Percentiles rank a stretch among this genome's conserved stretches.
Evolutionary conservation across 2,329 filamentous ascomycete species (phyloP).

Genomic region (Coniochaeta sp.): DNA sequence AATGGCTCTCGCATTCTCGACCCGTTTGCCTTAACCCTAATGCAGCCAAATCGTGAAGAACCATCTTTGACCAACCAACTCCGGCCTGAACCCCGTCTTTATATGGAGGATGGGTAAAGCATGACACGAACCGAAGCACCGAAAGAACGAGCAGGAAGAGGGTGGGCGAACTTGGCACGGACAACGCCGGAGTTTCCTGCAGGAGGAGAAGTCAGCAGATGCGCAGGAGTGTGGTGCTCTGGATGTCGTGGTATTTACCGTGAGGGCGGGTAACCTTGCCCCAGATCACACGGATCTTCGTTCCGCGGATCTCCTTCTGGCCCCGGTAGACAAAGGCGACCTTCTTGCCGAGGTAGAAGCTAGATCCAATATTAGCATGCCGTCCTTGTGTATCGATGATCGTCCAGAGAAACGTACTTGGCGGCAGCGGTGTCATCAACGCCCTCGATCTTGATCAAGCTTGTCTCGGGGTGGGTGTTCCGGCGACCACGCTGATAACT

Average conservation of each 20-base stretch:
- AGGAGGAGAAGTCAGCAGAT: not conserved
- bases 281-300: constrained; percentile 99
- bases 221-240: not conserved
- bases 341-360: constrained; percentile 98
- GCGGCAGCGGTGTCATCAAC: constrained; percentile 86
- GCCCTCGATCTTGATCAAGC: constrained; percentile 97
- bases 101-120: constrained; percentile 98
- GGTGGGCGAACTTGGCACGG: constrained; percentile 92
- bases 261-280: constrained; percentile 96
- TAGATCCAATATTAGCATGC: constrained; percentile 23
- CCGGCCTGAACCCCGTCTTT: constrained; percentile 39
- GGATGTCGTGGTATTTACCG: constrained; percentile 45
- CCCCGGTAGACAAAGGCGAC: constrained; percentile 98
- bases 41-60: constrained; percentile 47
- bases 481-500: constrained; percentile 95
- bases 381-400: constrained; percentile 2
- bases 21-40: constrained; percentile 47
- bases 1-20: constrained; percentile 24
- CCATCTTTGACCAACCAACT: constrained; percentile 54
- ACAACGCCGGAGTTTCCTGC: constrained; percentile 95
- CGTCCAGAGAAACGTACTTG: constrained; percentile 52
- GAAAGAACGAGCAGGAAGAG: constrained; percentile 94
- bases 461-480: constrained; percentile 82
- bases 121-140: constrained; percentile 93
- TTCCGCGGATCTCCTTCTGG: constrained; percentile 88